These are phyloP conservation scores for Artemisia argyi DNA, from an alignment of 129 eudicot genomes.

Conservation along the genomic window DNA sequence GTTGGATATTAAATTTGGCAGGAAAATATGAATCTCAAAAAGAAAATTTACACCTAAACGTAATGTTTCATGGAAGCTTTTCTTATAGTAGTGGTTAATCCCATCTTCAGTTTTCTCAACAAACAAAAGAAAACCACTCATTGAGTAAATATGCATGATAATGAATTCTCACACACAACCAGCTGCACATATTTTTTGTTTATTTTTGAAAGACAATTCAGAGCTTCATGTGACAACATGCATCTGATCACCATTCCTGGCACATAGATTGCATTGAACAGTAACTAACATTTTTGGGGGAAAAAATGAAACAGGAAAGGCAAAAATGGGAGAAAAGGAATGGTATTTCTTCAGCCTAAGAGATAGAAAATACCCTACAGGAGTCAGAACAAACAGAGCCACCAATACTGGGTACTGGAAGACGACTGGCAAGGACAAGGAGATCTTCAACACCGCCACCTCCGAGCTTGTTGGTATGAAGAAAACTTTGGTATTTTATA, in stretches of 20 bases:
- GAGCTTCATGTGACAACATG: conserved; percentile 14
- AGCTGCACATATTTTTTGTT: not conserved
- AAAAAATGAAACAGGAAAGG: conserved; percentile 46
- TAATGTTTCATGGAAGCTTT: conserved; percentile 16
- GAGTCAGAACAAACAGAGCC: conserved; percentile 73
- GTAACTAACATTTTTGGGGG: not conserved
- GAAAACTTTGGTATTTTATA: conserved; percentile 72
- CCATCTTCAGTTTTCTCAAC: conserved; percentile 32
- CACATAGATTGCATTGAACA: not conserved
- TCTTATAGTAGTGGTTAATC: conserved; percentile 18
- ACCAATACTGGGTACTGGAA: conserved; percentile 78
- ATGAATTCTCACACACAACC: conserved; percentile 2
- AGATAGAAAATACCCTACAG: conserved; percentile 76
- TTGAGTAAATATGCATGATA: conserved; percentile 18
- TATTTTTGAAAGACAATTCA: not conserved
- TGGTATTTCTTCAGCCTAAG: conserved; percentile 84
- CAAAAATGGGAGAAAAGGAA: conserved; percentile 79
- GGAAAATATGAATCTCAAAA: conserved; percentile 21
- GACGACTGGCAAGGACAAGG: conserved; percentile 79
- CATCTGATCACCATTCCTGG: conserved; percentile 2
- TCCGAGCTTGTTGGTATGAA: conserved; percentile 76
- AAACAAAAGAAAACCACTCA: conserved; percentile 29
- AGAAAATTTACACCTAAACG: conserved; percentile 3
- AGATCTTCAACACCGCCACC: conserved; percentile 55
- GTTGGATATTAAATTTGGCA: conserved; percentile 24